These are phyloP conservation scores for Brassica napus DNA, from an alignment of 345 rosid species.

Conservation along the genomic window Da-Ae NC_063435.1:7677001-7677500, in stretches of 20 bases:
- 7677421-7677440: neutral
- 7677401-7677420: constrained; percentile 8
- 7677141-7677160: neutral
- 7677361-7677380: neutral
- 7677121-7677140: neutral
- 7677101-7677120: neutral
- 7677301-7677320: neutral
- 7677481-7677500: neutral
- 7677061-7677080: constrained; percentile 1
- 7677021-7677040: neutral
- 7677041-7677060: neutral
- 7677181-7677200: neutral
- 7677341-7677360: constrained; percentile 22
- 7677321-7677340: constrained; percentile 5
- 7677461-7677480: neutral
- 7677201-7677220: neutral
- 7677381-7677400: neutral
- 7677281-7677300: neutral
- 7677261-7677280: neutral
- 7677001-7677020: neutral
- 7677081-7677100: neutral
- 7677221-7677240: neutral
- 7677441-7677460: neutral
- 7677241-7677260: neutral
- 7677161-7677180: neutral